Percentiles rank a stretch among this genome's conserved stretches.
phyloP scores from a whole-genome alignment of 2,329 filamentous ascomycete species.

The Neurospora sp. region DNA sequence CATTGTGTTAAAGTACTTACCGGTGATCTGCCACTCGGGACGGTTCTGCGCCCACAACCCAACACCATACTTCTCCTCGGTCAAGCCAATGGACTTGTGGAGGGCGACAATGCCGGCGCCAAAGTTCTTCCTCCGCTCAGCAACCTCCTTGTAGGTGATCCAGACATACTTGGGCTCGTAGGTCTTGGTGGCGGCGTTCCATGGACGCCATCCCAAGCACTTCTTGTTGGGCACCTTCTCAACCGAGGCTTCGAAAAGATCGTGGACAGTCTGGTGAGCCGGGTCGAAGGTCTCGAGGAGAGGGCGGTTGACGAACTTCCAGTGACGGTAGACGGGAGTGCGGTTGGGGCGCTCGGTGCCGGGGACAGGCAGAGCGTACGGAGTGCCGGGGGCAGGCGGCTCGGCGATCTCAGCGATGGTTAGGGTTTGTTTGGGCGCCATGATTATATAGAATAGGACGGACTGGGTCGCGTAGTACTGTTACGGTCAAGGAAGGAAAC shows the following conservation, averaged over 20 bases:
- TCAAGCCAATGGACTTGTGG: slow-evolving; percentile 61
- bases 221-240: slow-evolving; percentile 53
- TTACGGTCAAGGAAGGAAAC: not conserved
- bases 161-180: slow-evolving; percentile 70
- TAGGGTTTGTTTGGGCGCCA: slow-evolving; percentile 21
- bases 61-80: slow-evolving; percentile 58
- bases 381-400: slow-evolving; percentile 61
- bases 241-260: slow-evolving; percentile 64
- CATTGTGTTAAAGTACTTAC: slow-evolving; percentile 28
- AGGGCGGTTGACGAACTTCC: slow-evolving; percentile 60
- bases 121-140: slow-evolving; percentile 69
- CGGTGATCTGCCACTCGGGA: slow-evolving; percentile 79
- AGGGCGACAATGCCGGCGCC: slow-evolving; percentile 79
- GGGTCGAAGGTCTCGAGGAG: slow-evolving; percentile 66
- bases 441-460: slow-evolving; percentile 16
- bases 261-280: slow-evolving; percentile 60
- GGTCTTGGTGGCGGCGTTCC: slow-evolving; percentile 61
- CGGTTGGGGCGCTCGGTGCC: slow-evolving; percentile 65
- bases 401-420: slow-evolving; percentile 20
- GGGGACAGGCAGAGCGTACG: slow-evolving; percentile 69
- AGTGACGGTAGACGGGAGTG: slow-evolving; percentile 73
- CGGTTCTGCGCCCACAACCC: slow-evolving; percentile 83
- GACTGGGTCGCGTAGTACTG: not conserved
- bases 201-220: slow-evolving; percentile 73
- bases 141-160: slow-evolving; percentile 74